These are phyloP conservation scores for Silybum marianum DNA, from an alignment of 129 eudicot genomes.

Conservation along the genomic window DNA sequence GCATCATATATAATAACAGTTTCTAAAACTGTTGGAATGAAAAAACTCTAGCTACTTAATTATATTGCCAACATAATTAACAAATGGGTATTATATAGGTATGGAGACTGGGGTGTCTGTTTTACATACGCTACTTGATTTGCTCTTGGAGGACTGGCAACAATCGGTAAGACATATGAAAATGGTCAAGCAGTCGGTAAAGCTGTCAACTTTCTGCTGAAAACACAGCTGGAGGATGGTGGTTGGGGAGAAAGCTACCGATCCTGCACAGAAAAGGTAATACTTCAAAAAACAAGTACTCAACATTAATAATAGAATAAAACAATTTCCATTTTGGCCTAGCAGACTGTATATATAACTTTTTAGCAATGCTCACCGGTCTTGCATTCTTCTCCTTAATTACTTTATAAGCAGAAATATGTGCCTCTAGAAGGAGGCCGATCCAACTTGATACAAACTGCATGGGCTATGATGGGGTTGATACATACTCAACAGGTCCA, in stretches of 20 bases:
- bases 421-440: conserved; percentile 43
- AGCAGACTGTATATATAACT: not conserved
- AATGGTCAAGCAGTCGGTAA: conserved; percentile 28
- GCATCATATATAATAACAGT: not conserved
- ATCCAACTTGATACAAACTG: conserved; percentile 41
- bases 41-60: not conserved
- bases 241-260: conserved; percentile 64
- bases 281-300: not conserved
- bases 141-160: conserved; percentile 29
- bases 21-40: not conserved
- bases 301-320: not conserved
- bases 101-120: conserved; percentile 41
- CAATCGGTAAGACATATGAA: conserved; percentile 22
- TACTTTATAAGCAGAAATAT: conserved; percentile 30
- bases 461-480: conserved; percentile 3
- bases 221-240: conserved; percentile 38
- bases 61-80: not conserved
- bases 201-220: conserved; percentile 37
- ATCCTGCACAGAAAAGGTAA: conserved; percentile 44
- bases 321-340: not conserved
- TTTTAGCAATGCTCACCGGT: not conserved
- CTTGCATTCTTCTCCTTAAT: not conserved
- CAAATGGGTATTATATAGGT: conserved; percentile 15
- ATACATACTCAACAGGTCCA: not conserved
- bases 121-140: conserved; percentile 40